Conservation (phyloP, 2,329 filamentous ascomycete species). For the Coleophoma cylindrospora region DNA sequence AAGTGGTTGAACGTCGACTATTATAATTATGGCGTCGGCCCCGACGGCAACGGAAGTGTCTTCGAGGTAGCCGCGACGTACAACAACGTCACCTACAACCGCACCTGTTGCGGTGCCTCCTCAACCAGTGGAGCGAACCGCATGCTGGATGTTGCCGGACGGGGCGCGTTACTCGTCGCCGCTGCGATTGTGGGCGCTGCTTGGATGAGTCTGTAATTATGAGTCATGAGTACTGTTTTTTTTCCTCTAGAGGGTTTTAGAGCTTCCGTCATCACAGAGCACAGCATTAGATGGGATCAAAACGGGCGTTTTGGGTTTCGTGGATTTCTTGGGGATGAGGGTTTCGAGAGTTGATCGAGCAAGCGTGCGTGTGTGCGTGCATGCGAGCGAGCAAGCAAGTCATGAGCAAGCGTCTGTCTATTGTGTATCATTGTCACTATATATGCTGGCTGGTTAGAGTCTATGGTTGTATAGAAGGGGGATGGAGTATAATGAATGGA, state of each 20-base stretch:
- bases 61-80: slow-evolving; percentile 67
- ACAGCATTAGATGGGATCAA: neutral
- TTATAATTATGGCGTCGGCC: slow-evolving; percentile 53
- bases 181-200: neutral
- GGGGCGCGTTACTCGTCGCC: slow-evolving; percentile 1
- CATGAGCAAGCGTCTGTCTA: neutral
- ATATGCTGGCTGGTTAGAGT: too few species aligned
- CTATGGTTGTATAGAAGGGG: too few species aligned
- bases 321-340: neutral
- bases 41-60: slow-evolving; percentile 55
- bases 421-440: too few species aligned
- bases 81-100: slow-evolving; percentile 68
- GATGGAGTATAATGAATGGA: too few species aligned
- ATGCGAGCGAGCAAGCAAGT: neutral
- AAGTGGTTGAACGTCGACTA: slow-evolving; percentile 82
- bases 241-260: neutral
- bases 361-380: neutral
- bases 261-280: too few species aligned
- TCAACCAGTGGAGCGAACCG: slow-evolving; percentile 17
- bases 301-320: neutral
- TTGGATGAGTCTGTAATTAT: neutral
- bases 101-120: slow-evolving; percentile 50
- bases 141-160: slow-evolving; percentile 7
- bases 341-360: neutral
- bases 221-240: neutral